These are phyloP conservation scores for Carex myosuroides DNA, from an alignment of 176 grass and related monocot species.

Conservation along the genomic window DNA sequence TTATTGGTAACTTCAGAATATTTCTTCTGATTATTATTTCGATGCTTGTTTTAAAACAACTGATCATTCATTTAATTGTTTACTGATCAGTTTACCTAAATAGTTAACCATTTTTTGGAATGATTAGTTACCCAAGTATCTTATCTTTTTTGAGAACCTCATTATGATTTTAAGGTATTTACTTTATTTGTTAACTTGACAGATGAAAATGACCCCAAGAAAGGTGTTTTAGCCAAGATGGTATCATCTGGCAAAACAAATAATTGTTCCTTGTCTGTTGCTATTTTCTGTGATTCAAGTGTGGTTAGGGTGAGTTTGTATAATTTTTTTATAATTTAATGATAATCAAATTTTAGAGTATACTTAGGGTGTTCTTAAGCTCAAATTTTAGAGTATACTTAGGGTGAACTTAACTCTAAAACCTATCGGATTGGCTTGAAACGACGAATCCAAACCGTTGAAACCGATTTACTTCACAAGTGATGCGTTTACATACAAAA, in stretches of 20 bases:
- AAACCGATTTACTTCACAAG: too few relatives aligned
- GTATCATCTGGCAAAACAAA: slow-evolving; percentile 26
- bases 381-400: background rate
- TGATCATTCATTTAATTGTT: background rate
- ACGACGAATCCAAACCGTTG: too few relatives aligned
- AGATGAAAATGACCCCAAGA: slow-evolving; percentile 66
- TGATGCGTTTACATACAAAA: too few relatives aligned
- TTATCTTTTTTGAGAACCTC: slow-evolving; percentile 11
- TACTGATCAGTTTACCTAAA: background rate
- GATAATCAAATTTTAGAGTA: slow-evolving; percentile 14
- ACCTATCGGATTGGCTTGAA: too few relatives aligned
- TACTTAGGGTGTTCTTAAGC: too few relatives aligned
- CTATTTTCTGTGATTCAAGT: slow-evolving; percentile 56
- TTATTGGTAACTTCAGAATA: slow-evolving; percentile 50
- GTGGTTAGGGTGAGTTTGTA: slow-evolving; percentile 48
- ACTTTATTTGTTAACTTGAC: slow-evolving; percentile 26
- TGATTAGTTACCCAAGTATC: background rate
- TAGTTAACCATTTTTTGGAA: background rate
- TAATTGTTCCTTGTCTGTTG: slow-evolving; percentile 80
- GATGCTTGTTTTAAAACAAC: background rate
- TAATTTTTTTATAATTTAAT: slow-evolving; percentile 11
- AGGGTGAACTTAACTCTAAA: too few relatives aligned
- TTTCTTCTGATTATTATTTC: background rate
- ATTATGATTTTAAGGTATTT: slow-evolving; percentile 21
- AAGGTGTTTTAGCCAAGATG: slow-evolving; percentile 77